These are phyloP conservation scores for Ophiocordyceps australis DNA, from an alignment of 2,329 filamentous ascomycete species.

Conservation along the genomic window DNA sequence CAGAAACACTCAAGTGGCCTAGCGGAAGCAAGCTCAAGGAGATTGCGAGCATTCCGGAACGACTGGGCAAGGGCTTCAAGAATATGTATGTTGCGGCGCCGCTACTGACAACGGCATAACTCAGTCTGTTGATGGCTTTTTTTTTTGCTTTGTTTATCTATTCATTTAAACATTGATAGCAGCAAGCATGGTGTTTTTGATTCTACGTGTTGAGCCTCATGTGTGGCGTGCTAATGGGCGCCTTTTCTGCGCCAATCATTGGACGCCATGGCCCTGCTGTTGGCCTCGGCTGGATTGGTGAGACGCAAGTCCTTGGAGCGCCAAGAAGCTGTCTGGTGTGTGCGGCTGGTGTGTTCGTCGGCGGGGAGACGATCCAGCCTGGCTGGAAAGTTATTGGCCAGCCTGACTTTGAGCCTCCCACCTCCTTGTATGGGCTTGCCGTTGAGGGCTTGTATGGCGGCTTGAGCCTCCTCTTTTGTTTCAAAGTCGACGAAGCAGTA, in stretches of 20 bases:
- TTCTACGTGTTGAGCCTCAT: too few species aligned
- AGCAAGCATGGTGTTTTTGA: too few species aligned
- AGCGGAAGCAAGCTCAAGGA: neutral
- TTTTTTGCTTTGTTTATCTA: too few species aligned
- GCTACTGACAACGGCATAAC: neutral
- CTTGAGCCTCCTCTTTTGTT: constrained; percentile 31
- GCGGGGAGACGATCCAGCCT: neutral
- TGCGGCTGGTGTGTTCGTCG: neutral
- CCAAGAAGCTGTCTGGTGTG: neutral
- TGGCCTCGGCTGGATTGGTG: neutral
- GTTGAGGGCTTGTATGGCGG: constrained; percentile 20
- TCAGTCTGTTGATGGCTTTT: too few species aligned
- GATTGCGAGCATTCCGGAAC: neutral
- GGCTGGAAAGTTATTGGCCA: constrained; percentile 3
- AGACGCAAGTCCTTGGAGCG: neutral
- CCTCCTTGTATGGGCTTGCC: constrained; percentile 6
- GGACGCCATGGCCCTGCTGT: constrained; percentile 3
- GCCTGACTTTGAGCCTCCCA: constrained; percentile 6
- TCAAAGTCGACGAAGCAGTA: constrained; percentile 50
- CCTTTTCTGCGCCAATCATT: constrained; percentile 2
- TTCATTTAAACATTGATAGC: too few species aligned
- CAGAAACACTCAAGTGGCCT: neutral
- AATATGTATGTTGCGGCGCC: neutral
- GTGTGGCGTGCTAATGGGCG: neutral
- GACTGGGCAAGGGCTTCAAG: neutral